phyloP scores from a whole-genome alignment of 2,329 filamentous ascomycete species.

The Albophoma yamanashiensis region DNA sequence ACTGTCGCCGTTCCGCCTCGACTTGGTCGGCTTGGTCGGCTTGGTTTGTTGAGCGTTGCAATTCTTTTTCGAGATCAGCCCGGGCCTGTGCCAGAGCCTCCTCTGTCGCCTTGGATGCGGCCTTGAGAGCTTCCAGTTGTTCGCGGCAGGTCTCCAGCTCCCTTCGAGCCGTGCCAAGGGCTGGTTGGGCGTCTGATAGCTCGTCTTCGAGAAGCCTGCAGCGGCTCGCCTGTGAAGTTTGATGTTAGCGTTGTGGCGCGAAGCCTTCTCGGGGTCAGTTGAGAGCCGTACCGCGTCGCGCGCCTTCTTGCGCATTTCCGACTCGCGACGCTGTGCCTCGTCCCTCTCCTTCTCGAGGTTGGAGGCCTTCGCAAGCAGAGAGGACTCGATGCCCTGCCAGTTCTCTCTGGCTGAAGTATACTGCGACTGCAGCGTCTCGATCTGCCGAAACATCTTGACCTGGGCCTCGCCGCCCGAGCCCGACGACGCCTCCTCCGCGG shows the following conservation, averaged over 20 bases:
- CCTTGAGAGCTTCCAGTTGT: conserved; percentile 51
- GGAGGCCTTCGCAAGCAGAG: conserved; percentile 64
- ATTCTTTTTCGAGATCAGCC: conserved; percentile 38
- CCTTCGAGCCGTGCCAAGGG: conserved; percentile 52
- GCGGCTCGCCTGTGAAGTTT: conserved; percentile 43
- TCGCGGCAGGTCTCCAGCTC: conserved; percentile 51
- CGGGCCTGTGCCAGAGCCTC: conserved; percentile 47
- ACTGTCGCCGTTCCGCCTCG: conserved; percentile 33
- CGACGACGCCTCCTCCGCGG: conserved; percentile 82
- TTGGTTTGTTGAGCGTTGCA: conserved; percentile 18
- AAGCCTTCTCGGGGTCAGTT: not conserved
- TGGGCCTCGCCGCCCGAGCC: conserved; percentile 73
- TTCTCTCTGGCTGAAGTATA: conserved; percentile 92
- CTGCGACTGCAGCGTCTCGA: conserved; percentile 91
- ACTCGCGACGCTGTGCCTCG: conserved; percentile 72
- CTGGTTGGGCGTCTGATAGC: conserved; percentile 57
- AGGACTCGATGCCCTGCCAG: conserved; percentile 93
- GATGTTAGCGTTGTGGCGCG: not conserved
- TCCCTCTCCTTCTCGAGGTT: conserved; percentile 84
- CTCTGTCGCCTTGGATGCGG: conserved; percentile 56
- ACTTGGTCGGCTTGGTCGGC: conserved; percentile 22
- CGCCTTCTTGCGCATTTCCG: conserved; percentile 79
- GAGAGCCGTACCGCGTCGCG: conserved; percentile 60
- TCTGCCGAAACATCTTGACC: conserved; percentile 81
- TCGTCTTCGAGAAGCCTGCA: conserved; percentile 69